Percentiles rank a stretch among this genome's conserved stretches.
Evolutionary conservation across 2,329 filamentous ascomycete species (phyloP).

Genomic region (Aspergillus ochraceus): DNA sequence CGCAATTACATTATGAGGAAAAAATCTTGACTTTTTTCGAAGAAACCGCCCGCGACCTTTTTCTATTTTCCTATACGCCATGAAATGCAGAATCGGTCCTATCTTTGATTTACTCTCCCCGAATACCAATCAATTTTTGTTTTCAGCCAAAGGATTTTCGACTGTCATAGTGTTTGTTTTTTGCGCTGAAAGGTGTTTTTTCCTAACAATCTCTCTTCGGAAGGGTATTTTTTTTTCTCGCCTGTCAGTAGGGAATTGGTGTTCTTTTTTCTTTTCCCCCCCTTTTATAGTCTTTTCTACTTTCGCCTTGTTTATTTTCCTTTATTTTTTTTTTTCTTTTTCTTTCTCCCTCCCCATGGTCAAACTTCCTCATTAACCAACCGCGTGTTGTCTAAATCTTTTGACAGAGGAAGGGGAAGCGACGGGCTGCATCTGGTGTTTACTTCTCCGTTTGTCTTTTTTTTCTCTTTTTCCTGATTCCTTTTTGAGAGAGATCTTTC

Average conservation of each 20-base stretch:
- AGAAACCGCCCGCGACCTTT: conserved; percentile 15
- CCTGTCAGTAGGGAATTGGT: conserved; percentile 22
- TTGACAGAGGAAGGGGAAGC: conserved; percentile 27
- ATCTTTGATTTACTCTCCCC: conserved; percentile 14
- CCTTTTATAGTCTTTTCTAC: conserved; percentile 11
- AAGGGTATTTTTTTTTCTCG: conserved; percentile 23
- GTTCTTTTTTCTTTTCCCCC: conserved; percentile 16
- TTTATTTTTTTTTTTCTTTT: conserved; percentile 11
- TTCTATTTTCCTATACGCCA: conserved; percentile 9
- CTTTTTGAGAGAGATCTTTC: conserved; percentile 19
- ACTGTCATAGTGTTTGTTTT: conserved; percentile 11
- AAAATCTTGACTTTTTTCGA: neutral
- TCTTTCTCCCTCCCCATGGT: conserved; percentile 12
- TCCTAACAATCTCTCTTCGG: conserved; percentile 23
- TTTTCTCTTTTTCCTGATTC: conserved; percentile 15
- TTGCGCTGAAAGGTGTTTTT: conserved; percentile 21
- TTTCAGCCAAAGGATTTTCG: neutral
- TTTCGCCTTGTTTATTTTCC: conserved; percentile 16
- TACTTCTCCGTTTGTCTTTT: conserved; percentile 22
- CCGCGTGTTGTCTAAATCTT: conserved; percentile 18
- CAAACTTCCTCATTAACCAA: conserved; percentile 10
- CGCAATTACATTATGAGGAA: conserved; percentile 14
- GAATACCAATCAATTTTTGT: conserved; percentile 18
- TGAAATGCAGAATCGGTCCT: conserved; percentile 22
- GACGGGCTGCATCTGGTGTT: conserved; percentile 31